Conservation (phyloP, 192 early-diverging fungal genomes). For the Linnemannia exigua region DNA sequence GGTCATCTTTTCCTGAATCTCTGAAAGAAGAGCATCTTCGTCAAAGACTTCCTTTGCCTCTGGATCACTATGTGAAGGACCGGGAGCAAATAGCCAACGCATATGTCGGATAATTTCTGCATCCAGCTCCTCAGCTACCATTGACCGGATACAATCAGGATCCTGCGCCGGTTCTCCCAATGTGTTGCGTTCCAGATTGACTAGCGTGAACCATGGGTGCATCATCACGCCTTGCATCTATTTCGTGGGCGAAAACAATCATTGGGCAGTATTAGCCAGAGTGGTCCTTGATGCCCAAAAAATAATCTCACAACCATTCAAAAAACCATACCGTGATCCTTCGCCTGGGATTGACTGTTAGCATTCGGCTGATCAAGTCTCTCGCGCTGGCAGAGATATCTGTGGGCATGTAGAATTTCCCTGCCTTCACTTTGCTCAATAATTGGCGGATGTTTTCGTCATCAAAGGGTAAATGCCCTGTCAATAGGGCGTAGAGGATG, state of each 20-base stretch:
- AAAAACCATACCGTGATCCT: slow-evolving; percentile 60
- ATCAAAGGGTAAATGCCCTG: slow-evolving; percentile 82
- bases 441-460: slow-evolving; percentile 53
- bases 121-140: slow-evolving; percentile 31
- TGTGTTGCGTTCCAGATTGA: slow-evolving; percentile 52
- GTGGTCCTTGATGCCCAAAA: too few species aligned
- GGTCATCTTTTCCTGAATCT: slow-evolving; percentile 53
- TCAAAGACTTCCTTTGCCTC: slow-evolving; percentile 52
- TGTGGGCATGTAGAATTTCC: slow-evolving; percentile 65
- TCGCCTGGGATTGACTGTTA: slow-evolving; percentile 61
- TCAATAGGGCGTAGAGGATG: slow-evolving; percentile 82
- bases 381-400: slow-evolving; percentile 62
- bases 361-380: slow-evolving; percentile 62
- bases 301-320: too few species aligned
- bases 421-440: slow-evolving; percentile 59
- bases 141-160: slow-evolving; percentile 10
- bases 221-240: slow-evolving; percentile 66
- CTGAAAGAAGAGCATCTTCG: slow-evolving; percentile 44
- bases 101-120: slow-evolving; percentile 49
- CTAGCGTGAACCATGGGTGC: slow-evolving; percentile 64
- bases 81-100: slow-evolving; percentile 54
- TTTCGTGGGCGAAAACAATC: neutral
- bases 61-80: slow-evolving; percentile 49
- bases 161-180: slow-evolving; percentile 44
- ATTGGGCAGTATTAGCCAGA: neutral